phyloP scores from a whole-genome alignment of 805 yeast species.

The Priceomyces melissophilus region DNA sequence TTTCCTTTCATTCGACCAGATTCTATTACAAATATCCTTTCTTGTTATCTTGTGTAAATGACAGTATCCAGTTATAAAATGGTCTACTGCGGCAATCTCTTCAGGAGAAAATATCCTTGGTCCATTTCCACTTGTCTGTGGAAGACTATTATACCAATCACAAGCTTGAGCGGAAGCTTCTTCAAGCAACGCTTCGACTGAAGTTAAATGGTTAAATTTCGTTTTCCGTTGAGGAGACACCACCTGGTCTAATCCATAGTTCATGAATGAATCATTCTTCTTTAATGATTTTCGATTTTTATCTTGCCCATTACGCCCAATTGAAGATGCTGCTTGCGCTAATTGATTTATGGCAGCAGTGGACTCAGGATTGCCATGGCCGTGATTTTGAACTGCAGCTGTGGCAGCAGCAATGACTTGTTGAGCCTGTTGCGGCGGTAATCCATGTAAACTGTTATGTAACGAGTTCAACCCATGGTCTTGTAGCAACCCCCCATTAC shows the following conservation, averaged over 20 bases:
- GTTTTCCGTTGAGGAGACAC: conserved; percentile 8
- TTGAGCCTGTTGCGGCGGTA: conserved; percentile 25
- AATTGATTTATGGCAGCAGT: conserved; percentile 25
- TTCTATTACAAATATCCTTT: conserved; percentile 71
- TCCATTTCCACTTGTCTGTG: conserved; percentile 22
- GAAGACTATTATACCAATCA: conserved; percentile 32
- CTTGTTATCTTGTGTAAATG: conserved; percentile 58
- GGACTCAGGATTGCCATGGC: conserved; percentile 10
- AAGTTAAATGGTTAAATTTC: conserved; percentile 23
- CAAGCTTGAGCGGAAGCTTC: conserved; percentile 35
- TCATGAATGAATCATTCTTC: conserved; percentile 4
- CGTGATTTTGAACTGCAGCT: conserved; percentile 20
- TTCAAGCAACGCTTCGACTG: conserved; percentile 31
- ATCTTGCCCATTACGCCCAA: conserved; percentile 4
- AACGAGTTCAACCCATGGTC: conserved; percentile 9
- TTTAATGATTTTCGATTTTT: conserved; percentile 5
- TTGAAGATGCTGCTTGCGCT: conserved; percentile 27
- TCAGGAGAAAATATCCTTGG: conserved; percentile 53
- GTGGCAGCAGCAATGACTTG: conserved; percentile 26
- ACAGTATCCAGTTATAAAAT: conserved; percentile 68
- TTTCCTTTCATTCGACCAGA: conserved; percentile 81
- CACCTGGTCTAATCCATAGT: conserved; percentile 2
- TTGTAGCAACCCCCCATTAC: conserved; percentile 12
- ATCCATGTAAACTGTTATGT: conserved; percentile 12
- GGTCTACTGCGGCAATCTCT: conserved; percentile 70